Evolutionary conservation across 2,329 filamentous ascomycete genomes (phyloP).

Genomic region (Claviceps paspali): DNA sequence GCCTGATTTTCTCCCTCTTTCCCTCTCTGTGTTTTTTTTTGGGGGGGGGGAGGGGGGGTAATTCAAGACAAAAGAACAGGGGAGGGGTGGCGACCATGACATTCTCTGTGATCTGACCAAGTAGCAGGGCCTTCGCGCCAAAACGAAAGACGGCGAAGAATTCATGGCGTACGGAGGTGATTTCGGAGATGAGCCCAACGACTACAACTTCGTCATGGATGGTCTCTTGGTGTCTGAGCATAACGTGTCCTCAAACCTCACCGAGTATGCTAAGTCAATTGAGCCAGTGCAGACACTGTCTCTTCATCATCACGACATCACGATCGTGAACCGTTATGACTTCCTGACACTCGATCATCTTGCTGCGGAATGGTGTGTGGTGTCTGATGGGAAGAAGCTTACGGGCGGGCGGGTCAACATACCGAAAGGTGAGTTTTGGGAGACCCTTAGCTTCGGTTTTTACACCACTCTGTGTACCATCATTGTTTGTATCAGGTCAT

Average conservation of each 20-base stretch:
- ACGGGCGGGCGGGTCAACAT: conserved; percentile 22
- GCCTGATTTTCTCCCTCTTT: neutral
- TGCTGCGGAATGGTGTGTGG: conserved; percentile 25
- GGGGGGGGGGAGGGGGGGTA: neutral
- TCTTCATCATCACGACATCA: conserved; percentile 25
- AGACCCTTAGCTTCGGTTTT: neutral
- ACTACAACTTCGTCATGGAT: conserved; percentile 44
- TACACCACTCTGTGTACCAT: neutral
- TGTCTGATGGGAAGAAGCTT: conserved; percentile 21
- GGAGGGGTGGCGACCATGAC: no score
- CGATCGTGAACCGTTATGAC: conserved; percentile 39
- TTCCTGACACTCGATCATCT: conserved; percentile 36
- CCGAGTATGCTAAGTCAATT: conserved; percentile 42
- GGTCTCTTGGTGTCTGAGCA: conserved; percentile 33
- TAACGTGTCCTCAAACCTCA: conserved; percentile 33
- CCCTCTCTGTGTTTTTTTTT: neutral
- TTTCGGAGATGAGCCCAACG: conserved; percentile 45
- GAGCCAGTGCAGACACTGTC: conserved; percentile 39
- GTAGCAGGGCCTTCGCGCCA: conserved; percentile 23
- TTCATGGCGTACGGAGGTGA: conserved; percentile 47
- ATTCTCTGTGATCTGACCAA: neutral
- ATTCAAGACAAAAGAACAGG: no score
- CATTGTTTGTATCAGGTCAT: neutral
- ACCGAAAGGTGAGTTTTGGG: conserved; percentile 20
- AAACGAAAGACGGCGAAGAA: conserved; percentile 25